Evolutionary conservation across 2,329 filamentous ascomycete genomes (phyloP), one percentile per base, ranked within the genome.

Genomic region (Colletotrichum orchidophilum): DNA sequence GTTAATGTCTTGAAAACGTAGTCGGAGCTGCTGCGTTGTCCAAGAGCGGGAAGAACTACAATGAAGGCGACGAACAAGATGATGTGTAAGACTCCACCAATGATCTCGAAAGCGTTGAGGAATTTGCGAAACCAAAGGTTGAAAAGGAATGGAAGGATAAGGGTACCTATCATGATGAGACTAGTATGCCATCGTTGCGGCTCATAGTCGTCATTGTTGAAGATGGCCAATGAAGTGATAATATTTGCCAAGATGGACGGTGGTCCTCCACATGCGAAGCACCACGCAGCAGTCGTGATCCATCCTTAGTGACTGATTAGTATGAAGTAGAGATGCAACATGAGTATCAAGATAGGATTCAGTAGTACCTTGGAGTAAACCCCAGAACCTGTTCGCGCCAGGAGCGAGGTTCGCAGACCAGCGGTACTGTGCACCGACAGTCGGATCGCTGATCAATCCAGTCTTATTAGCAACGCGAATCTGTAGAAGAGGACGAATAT

Each of bases 261-360:
- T 18, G 54, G 54, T n/a, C 54, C 54, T 9, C 54, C 54, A 31
- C 54, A 57, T n/a, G 54, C 54, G 54, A 57, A 57, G 54, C 54
- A 57, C 54, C 54, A 57, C 6, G 54, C 54, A 21, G 54, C 54
- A 21, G 54, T 57, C 13, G 54, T 57, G 4, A 57, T 35, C 54
- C 54, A 57, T 57, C 54, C 54, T 57, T 1, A 2, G 5, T 6
- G n/a, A 5, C 9, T 31, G 11, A 27, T 54, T 7, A 54, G 26
- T 54, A 12, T 18, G 3, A 15, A 31, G 26, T 18, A 9, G 26
- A 31, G 26, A 9, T n/a, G n/a, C n/a, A n/a, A n/a, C n/a, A n/a
- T n/a, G n/a, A n/a, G n/a, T n/a, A n/a, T n/a, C n/a, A n/a, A n/a
- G n/a, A n/a, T n/a, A n/a, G n/a, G n/a, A n/a, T n/a, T n/a, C n/a